These are phyloP conservation scores for Sarocladium oryzae DNA, from an alignment of 2,329 filamentous ascomycete genomes.

Conservation along the genomic window DNA sequence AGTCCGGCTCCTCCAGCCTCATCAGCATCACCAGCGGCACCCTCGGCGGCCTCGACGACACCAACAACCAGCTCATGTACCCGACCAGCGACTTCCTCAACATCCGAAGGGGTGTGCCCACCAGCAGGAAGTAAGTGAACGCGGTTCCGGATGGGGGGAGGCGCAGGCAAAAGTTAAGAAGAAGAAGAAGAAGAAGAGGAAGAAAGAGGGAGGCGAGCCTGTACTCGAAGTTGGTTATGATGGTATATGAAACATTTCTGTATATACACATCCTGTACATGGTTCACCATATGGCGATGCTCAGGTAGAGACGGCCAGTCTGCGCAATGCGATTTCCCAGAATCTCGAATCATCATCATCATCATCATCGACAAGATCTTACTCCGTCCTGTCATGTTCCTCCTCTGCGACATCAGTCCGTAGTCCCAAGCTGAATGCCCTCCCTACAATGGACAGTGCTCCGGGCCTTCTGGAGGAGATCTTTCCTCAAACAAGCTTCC, in stretches of 20 bases:
- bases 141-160: background rate
- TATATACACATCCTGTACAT: conserved; percentile 6
- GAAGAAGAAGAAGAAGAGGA: no score
- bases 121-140: conserved; percentile 1
- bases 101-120: conserved; percentile 34
- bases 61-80: conserved; percentile 47
- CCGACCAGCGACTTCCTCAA: conserved; percentile 54
- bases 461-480: background rate
- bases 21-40: conserved; percentile 43
- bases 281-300: background rate
- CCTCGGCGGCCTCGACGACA: conserved; percentile 42
- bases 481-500: background rate
- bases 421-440: background rate
- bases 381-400: no score
- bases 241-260: background rate
- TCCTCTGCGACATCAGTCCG: background rate
- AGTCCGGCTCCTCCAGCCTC: conserved; percentile 45
- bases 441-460: background rate
- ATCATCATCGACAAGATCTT: no score
- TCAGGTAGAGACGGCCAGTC: background rate
- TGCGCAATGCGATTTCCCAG: background rate
- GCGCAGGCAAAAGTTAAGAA: no score
- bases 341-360: no score
- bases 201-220: no score
- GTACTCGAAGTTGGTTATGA: no score